These are phyloP conservation scores for Cladobotryum mycophilum DNA, from an alignment of 2,329 filamentous ascomycete genomes.

Conservation along the genomic window DNA sequence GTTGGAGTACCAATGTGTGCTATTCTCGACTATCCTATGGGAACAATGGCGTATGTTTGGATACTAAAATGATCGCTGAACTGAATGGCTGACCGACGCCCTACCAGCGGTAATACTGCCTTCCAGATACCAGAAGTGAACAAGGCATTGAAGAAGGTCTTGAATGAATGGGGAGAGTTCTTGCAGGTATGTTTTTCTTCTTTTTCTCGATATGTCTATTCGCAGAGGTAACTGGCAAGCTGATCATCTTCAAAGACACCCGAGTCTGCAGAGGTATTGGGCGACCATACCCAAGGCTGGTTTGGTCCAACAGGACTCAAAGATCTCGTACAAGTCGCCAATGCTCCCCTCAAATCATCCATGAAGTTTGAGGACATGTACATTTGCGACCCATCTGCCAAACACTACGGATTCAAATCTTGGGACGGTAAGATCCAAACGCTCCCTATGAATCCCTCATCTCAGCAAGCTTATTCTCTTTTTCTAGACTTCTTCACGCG, in stretches of 20 bases:
- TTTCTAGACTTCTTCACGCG: constrained; percentile 57
- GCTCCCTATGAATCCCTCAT: not conserved
- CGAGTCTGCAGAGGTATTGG: constrained; percentile 46
- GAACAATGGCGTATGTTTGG: no score
- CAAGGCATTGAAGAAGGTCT: constrained; percentile 44
- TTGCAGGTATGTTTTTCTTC: constrained; percentile 34
- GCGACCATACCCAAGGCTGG: constrained; percentile 43
- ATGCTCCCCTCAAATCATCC: constrained; percentile 34
- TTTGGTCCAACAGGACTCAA: constrained; percentile 43
- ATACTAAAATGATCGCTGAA: no score
- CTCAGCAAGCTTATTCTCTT: not conserved
- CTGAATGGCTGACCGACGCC: not conserved
- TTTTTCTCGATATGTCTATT: not conserved
- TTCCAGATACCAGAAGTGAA: constrained; percentile 51
- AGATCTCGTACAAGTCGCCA: constrained; percentile 47
- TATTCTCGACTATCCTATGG: constrained; percentile 52
- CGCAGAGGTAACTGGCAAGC: not conserved
- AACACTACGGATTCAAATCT: constrained; percentile 55
- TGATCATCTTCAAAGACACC: constrained; percentile 31
- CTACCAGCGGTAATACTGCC: constrained; percentile 40
- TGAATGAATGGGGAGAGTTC: constrained; percentile 53
- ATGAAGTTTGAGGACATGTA: constrained; percentile 55
- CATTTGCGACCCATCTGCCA: constrained; percentile 47
- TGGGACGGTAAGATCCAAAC: constrained; percentile 49
- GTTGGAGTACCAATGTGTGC: constrained; percentile 49